phyloP scores from a whole-genome alignment of 257 asterid genomes.

The Fraxinus quadrangulata region DNA sequence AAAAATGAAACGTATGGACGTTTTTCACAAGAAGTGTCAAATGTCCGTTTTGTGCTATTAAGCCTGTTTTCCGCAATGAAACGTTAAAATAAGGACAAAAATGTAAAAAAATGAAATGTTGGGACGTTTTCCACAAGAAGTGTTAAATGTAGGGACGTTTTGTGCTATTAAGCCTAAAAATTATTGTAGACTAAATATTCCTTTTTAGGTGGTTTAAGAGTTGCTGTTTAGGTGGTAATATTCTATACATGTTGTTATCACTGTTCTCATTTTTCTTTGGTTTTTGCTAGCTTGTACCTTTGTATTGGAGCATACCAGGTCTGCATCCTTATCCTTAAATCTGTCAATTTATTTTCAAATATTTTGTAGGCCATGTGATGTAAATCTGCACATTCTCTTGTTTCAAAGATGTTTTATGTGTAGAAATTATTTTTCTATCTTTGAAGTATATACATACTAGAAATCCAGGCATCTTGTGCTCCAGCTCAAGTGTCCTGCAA shows the following conservation, averaged over 20 bases:
- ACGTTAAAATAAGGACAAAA: no score
- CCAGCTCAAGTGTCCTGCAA: slow-evolving; percentile 29
- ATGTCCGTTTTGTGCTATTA: no score
- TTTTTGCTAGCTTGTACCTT: slow-evolving; percentile 28
- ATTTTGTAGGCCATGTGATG: slow-evolving; percentile 43
- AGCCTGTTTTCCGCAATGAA: no score
- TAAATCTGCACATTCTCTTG: slow-evolving; percentile 52
- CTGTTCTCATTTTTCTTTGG: slow-evolving; percentile 19
- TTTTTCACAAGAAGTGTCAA: no score
- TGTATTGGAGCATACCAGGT: slow-evolving; percentile 38
- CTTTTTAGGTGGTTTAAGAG: not conserved
- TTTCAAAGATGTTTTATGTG: slow-evolving; percentile 32
- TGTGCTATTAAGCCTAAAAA: not conserved
- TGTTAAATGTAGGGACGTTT: no score
- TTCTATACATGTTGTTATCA: slow-evolving; percentile 4
- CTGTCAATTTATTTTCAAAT: slow-evolving; percentile 15
- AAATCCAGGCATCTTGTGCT: slow-evolving; percentile 35
- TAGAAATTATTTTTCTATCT: slow-evolving; percentile 25
- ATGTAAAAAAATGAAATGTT: no score
- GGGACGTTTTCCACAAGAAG: no score
- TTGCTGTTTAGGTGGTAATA: not conserved
- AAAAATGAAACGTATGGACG: no score
- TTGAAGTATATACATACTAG: slow-evolving; percentile 19
- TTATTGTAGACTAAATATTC: not conserved
- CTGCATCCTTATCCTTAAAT: slow-evolving; percentile 35